Evolutionary conservation across 148 eudicot genomes (phyloP).

Genomic region (Vaccinium corymbosum): DNA sequence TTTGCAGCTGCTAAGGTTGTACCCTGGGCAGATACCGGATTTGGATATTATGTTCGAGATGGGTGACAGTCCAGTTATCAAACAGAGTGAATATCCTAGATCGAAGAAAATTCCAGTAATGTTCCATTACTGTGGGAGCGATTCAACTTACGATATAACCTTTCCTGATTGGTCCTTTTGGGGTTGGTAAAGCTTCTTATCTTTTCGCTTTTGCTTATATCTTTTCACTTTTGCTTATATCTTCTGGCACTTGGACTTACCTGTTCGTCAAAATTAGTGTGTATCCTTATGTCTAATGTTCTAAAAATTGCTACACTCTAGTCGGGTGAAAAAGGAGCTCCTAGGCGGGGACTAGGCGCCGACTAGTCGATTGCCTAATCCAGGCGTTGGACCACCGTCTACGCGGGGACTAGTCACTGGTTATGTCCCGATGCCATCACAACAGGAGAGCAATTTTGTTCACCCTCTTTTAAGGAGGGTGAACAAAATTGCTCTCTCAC

Average conservation of each 20-base stretch:
- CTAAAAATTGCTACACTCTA: no score
- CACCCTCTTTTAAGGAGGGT: no score
- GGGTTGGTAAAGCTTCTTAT: slow-evolving; percentile 42
- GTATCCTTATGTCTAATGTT: not conserved
- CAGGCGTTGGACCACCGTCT: no score
- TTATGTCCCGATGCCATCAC: not conserved
- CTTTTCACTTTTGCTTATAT: not conserved
- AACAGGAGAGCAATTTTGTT: not conserved
- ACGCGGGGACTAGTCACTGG: no score
- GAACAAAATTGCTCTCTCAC: not conserved
- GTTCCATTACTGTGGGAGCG: slow-evolving; percentile 55
- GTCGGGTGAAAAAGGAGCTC: no score
- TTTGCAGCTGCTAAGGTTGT: slow-evolving; percentile 38
- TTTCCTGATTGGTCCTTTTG: slow-evolving; percentile 65
- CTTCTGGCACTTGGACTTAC: not conserved
- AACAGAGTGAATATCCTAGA: slow-evolving; percentile 21
- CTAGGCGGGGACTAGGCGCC: no score
- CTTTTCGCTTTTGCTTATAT: not conserved
- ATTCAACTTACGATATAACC: slow-evolving; percentile 33
- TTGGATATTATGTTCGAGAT: slow-evolving; percentile 45
- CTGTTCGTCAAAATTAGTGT: not conserved
- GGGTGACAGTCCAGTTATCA: slow-evolving; percentile 34
- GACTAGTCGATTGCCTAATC: no score
- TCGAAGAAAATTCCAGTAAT: slow-evolving; percentile 24
- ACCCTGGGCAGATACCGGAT: slow-evolving; percentile 48